Conservation (phyloP, 2,329 filamentous ascomycete genomes). For the Pseudocercospora crystallina region DNA sequence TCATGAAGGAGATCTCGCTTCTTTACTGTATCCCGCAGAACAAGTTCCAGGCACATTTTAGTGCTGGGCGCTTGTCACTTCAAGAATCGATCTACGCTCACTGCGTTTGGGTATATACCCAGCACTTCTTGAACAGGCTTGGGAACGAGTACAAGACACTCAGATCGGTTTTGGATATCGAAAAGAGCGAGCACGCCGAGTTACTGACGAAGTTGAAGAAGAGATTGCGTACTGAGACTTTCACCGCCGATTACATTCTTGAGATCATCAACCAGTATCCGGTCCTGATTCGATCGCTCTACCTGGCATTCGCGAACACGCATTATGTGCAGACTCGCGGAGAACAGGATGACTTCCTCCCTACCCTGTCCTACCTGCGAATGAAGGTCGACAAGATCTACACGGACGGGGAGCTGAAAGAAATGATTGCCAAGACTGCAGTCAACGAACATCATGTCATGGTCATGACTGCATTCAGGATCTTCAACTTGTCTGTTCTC, state of each 20-base stretch:
- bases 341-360: slow-evolving; percentile 67
- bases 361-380: slow-evolving; percentile 66
- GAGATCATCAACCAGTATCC: slow-evolving; percentile 95
- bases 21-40: slow-evolving; percentile 98
- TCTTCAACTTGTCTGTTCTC: slow-evolving; percentile 89
- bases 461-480: slow-evolving; percentile 94
- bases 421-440: slow-evolving; percentile 75
- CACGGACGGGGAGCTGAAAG: slow-evolving; percentile 70
- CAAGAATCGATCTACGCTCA: slow-evolving; percentile 98
- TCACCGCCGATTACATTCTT: slow-evolving; percentile 95
- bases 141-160: slow-evolving; percentile 90
- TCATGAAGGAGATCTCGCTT: slow-evolving; percentile 96
- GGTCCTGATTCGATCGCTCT: slow-evolving; percentile 79
- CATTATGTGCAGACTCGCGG: slow-evolving; percentile 72
- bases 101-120: slow-evolving; percentile 95
- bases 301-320: slow-evolving; percentile 85
- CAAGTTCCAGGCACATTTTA: slow-evolving; percentile 89
- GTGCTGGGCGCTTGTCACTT: slow-evolving; percentile 78
- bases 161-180: slow-evolving; percentile 73
- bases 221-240: slow-evolving; percentile 90
- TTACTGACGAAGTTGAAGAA: slow-evolving; percentile 93
- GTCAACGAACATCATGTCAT: slow-evolving; percentile 94
- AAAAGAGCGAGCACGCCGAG: slow-evolving; percentile 81
- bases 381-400: slow-evolving; percentile 71
- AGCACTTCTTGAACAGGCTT: slow-evolving; percentile 95